phyloP scores from a whole-genome alignment of 2,329 filamentous ascomycete species.

The Exophiala phaeomuriformis region DNA sequence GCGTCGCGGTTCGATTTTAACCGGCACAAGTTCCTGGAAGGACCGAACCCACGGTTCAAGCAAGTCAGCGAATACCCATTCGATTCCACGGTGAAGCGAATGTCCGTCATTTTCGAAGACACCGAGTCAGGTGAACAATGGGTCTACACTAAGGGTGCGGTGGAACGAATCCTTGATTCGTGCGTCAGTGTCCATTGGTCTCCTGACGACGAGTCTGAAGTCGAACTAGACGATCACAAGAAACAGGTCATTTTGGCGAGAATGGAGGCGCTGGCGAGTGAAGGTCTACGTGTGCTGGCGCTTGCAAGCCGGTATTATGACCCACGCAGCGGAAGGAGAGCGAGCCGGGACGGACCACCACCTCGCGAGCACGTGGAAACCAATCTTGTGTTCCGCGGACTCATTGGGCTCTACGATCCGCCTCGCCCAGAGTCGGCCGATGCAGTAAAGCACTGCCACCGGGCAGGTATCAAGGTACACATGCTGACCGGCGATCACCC shows the following conservation, averaged over 20 bases:
- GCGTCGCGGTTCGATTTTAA: conserved; percentile 50
- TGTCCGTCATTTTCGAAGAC: conserved; percentile 54
- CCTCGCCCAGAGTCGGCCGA: conserved; percentile 54
- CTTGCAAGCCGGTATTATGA: conserved; percentile 39
- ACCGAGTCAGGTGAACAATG: conserved; percentile 29
- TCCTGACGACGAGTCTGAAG: too few relatives aligned
- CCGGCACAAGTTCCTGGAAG: conserved; percentile 39
- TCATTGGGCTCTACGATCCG: conserved; percentile 56
- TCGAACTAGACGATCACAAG: conserved; percentile 29
- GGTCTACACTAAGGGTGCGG: conserved; percentile 56
- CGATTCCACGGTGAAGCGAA: conserved; percentile 58
- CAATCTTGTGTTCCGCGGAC: conserved; percentile 50
- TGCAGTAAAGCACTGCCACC: conserved; percentile 47
- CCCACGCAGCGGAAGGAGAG: too few relatives aligned
- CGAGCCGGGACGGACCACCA: conserved; percentile 9
- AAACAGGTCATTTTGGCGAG: conserved; percentile 44
- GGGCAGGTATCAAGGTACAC: conserved; percentile 50
- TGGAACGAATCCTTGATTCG: conserved; percentile 56
- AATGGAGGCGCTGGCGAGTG: conserved; percentile 51
- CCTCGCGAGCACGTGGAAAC: conserved; percentile 46
- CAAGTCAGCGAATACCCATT: conserved; percentile 58
- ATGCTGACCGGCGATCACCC: conserved; percentile 54
- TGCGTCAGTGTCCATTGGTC: conserved; percentile 38
- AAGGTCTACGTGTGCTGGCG: conserved; percentile 55
- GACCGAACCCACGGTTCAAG: conserved; percentile 39